phyloP scores from a whole-genome alignment of 75 land plant genomes.

The Pseudotsuga menziesii region DNA sequence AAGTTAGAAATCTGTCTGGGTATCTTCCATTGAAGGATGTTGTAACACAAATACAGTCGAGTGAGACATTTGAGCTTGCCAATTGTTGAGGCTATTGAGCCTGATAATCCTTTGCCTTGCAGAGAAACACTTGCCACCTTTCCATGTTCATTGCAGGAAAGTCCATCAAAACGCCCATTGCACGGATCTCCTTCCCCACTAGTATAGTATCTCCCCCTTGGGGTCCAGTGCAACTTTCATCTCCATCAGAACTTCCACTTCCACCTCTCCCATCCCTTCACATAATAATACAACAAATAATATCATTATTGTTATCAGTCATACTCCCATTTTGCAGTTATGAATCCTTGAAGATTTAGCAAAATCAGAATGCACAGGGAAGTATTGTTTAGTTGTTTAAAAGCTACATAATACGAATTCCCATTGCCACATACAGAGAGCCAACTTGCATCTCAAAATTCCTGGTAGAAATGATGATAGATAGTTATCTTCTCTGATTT shows the following conservation, averaged over 20 bases:
- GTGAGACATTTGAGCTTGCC: constrained; percentile 51
- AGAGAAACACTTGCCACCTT: constrained; percentile 76
- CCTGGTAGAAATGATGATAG: no score
- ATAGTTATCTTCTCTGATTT: no score
- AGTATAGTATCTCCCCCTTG: constrained; percentile 29
- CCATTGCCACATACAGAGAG: no score
- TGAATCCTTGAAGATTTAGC: no score
- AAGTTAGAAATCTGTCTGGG: constrained; percentile 58
- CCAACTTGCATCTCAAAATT: no score
- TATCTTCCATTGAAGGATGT: constrained; percentile 61
- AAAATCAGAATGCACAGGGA: no score
- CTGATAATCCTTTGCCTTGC: constrained; percentile 69
- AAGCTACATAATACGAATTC: no score
- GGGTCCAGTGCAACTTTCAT: constrained; percentile 75
- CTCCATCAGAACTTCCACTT: constrained; percentile 65
- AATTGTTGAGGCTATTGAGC: constrained; percentile 53
- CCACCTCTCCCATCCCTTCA: constrained; percentile 44
- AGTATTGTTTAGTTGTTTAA: no score
- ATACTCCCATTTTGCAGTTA: no score
- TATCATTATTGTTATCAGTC: no score
- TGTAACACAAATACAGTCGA: constrained; percentile 81
- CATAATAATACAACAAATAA: no score
- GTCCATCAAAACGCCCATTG: constrained; percentile 59
- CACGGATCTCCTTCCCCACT: constrained; percentile 79
- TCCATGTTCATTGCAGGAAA: constrained; percentile 63